Percentiles rank a stretch among this genome's conserved stretches.
phyloP scores from a whole-genome alignment of 176 grass and related monocot genomes.

The Coix lacrymajobi region DNA sequence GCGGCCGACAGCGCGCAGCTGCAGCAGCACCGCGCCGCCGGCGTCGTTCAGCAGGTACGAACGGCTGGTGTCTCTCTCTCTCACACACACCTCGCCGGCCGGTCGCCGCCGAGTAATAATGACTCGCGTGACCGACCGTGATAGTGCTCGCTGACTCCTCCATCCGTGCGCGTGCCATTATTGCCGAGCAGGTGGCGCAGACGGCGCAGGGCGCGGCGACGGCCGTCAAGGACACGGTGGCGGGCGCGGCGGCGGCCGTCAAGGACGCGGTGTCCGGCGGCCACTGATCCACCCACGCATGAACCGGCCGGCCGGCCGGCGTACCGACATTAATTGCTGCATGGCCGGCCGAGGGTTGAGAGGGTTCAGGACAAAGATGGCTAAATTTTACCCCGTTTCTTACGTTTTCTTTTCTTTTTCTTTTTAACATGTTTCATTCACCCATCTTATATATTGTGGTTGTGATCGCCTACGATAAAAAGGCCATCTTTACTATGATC shows the following conservation, averaged over 20 bases:
- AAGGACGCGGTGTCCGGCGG: conserved; percentile 10
- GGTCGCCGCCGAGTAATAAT: background rate
- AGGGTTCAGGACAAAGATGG: background rate
- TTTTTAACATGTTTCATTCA: background rate
- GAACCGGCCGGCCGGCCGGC: background rate
- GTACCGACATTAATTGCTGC: background rate
- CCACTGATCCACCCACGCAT: background rate
- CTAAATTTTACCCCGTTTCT: background rate
- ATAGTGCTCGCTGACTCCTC: background rate
- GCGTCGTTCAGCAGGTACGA: conserved; percentile 12
- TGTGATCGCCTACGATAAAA: background rate
- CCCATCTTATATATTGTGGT: background rate
- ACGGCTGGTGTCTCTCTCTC: background rate
- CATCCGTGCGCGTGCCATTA: background rate
- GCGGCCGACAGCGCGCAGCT: conserved; percentile 14
- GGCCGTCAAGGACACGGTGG: background rate
- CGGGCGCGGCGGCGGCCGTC: background rate
- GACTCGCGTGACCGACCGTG: background rate
- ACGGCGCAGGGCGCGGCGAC: background rate
- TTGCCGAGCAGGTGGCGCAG: background rate
- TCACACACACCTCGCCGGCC: background rate
- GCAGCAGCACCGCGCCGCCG: conserved; percentile 32
- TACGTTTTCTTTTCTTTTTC: background rate
- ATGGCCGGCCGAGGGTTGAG: background rate
- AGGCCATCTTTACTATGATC: background rate